Evolutionary conservation across 2,329 filamentous ascomycete genomes (phyloP), one percentile per base, ranked within the genome.

Genomic region (Shiraia sp.): DNA sequence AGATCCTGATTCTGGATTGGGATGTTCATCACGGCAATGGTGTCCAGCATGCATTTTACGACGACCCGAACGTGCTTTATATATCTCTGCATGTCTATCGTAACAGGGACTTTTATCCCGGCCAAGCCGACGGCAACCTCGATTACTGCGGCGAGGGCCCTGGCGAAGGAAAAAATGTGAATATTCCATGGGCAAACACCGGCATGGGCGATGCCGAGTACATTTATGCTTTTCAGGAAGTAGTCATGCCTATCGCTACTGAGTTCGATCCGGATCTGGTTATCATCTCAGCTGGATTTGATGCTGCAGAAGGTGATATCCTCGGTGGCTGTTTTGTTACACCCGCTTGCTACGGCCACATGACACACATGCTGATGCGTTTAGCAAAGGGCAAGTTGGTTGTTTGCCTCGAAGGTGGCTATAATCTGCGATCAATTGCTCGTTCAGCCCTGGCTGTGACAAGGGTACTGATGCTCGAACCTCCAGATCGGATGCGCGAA

Each of bases 321-420:
- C 79, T 99, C 2, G 93, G 93, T 36, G 90, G 88, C 23, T 99
- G 93, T 66, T 92, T 90, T 61, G 93, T 99, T 4, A 87, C 90
- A 1, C 93, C 93, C 0, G 74, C 84, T 4, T 95, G 93, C 64
- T 99, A 97, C 65, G 89, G 91, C 10, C 92, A 99, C 64, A 97
- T 99, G 93, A 97, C 93, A 12, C 90, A 96, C 65, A 96, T 97
- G 92, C 81, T 99, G 33, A 97, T 96, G 91, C 90, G 89, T 2
- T 77, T 99, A 14, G 92, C 93, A 1, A 79, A 85, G 31, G 93
- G 93, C 19, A 96, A 91, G 63, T 79, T 99, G 10, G 88, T 89
- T 2, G 92, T 96, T 7, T 96, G 91, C 63, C 78, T 99, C 2
- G 93, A 99, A 69, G 93, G 93, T 15, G 93, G 93, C 7, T 99